These are phyloP conservation scores for Houttuynia cordata DNA, from an alignment of 164 flowering plant species.

Conservation along the genomic window DNA sequence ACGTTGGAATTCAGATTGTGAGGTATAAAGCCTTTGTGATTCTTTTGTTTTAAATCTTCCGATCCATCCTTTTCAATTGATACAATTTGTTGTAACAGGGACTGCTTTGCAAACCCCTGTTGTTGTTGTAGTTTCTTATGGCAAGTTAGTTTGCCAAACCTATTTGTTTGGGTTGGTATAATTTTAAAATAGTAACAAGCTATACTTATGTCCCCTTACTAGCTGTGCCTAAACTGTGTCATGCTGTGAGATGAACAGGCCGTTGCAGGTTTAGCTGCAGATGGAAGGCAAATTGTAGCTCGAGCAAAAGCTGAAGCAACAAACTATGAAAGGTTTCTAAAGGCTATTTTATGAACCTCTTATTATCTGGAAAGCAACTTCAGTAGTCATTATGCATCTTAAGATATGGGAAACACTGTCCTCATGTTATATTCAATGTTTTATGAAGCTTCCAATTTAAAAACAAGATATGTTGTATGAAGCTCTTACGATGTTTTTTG, in stretches of 20 bases:
- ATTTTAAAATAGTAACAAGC: background rate
- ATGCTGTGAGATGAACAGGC: conserved; percentile 35
- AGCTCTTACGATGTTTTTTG: conserved; percentile 4
- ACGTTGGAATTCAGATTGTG: too few relatives aligned
- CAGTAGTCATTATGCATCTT: background rate
- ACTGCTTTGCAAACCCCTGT: background rate
- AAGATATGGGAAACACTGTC: background rate
- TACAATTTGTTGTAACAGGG: too few relatives aligned
- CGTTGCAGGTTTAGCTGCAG: conserved; percentile 96
- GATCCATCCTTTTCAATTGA: too few relatives aligned
- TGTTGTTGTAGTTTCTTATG: too few relatives aligned
- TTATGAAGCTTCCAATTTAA: too few relatives aligned
- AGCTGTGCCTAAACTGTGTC: background rate
- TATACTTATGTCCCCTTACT: background rate
- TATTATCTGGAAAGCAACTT: too few relatives aligned
- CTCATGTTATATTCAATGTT: too few relatives aligned
- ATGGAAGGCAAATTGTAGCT: conserved; percentile 97
- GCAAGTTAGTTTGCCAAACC: background rate
- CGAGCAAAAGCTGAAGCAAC: conserved; percentile 77
- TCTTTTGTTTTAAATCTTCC: too few relatives aligned
- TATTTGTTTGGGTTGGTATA: background rate
- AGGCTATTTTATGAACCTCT: background rate
- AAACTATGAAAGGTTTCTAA: conserved; percentile 55
- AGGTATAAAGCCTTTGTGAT: too few relatives aligned
- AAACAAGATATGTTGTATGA: too few relatives aligned